A percentile compares a stretch with the other conserved stretches of the same genome.
These are phyloP conservation scores for Phaffia australis DNA, from an alignment of 768 basidiomycete genomes.

Conservation along the genomic window DNA sequence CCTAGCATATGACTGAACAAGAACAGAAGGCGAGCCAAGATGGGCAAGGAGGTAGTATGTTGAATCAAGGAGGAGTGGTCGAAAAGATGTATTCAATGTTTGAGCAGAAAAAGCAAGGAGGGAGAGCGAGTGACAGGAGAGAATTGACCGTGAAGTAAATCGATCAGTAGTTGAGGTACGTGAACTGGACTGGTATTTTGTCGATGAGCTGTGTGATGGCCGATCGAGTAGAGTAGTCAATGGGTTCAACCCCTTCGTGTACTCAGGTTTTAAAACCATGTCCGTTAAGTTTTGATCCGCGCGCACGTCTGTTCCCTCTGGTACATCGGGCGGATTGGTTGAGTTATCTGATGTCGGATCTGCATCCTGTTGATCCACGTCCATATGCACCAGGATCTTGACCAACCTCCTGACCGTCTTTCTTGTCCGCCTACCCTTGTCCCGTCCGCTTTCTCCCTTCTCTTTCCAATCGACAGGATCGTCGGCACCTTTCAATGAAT, in stretches of 20 bases:
- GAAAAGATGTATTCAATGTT: slow-evolving; percentile 63
- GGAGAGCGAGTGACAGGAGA: slow-evolving; percentile 60
- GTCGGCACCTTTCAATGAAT: slow-evolving; percentile 26
- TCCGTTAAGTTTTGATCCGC: slow-evolving; percentile 36
- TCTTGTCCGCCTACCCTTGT: slow-evolving; percentile 14
- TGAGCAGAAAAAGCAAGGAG: slow-evolving; percentile 58
- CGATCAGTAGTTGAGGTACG: slow-evolving; percentile 26
- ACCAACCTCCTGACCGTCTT: slow-evolving; percentile 22
- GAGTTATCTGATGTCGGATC: slow-evolving; percentile 30
- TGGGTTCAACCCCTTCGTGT: slow-evolving; percentile 54
- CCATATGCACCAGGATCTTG: slow-evolving; percentile 53
- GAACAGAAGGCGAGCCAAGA: slow-evolving; percentile 52
- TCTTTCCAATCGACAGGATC: slow-evolving; percentile 29
- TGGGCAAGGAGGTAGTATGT: slow-evolving; percentile 82
- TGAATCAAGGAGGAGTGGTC: slow-evolving; percentile 59
- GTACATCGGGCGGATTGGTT: not conserved
- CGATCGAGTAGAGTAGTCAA: slow-evolving; percentile 47
- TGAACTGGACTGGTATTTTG: slow-evolving; percentile 30
- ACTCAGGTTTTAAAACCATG: slow-evolving; percentile 46
- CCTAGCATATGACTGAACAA: slow-evolving; percentile 49
- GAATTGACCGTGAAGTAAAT: slow-evolving; percentile 47
- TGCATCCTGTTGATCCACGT: slow-evolving; percentile 46
- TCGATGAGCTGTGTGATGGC: slow-evolving; percentile 30
- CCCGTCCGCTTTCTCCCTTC: slow-evolving; percentile 22
- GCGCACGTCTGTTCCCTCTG: slow-evolving; percentile 25